Evolutionary conservation across 2,329 filamentous ascomycete genomes (phyloP).

Genomic region (Verticillium nonalfalfae): DNA sequence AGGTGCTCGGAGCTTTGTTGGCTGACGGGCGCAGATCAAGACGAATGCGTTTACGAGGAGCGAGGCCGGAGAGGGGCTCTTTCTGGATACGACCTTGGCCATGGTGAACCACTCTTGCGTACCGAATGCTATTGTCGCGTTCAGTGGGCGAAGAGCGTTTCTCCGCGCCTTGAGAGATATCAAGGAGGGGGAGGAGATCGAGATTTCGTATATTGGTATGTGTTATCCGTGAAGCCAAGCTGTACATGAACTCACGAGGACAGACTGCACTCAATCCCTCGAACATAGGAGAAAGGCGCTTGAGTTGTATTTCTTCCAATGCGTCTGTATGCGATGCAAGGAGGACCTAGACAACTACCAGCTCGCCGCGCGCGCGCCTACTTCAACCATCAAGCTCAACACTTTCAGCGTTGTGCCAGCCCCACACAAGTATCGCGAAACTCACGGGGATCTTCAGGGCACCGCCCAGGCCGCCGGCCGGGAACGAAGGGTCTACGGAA

Average conservation of each 20-base stretch:
- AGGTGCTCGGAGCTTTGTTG: no score
- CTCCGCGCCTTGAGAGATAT: slow-evolving; percentile 45
- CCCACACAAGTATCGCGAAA: slow-evolving; percentile 9
- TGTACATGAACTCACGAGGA: not conserved
- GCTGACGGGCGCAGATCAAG: slow-evolving; percentile 38
- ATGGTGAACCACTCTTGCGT: slow-evolving; percentile 59
- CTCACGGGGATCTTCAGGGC: not conserved
- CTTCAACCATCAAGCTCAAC: slow-evolving; percentile 36
- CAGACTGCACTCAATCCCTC: slow-evolving; percentile 42
- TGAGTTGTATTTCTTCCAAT: slow-evolving; percentile 45
- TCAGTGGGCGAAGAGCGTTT: slow-evolving; percentile 42
- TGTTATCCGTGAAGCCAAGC: not conserved
- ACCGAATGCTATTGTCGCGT: slow-evolving; percentile 53
- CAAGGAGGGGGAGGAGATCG: slow-evolving; percentile 46
- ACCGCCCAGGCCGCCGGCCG: not conserved
- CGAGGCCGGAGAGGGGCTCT: slow-evolving; percentile 48
- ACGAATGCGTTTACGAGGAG: slow-evolving; percentile 56
- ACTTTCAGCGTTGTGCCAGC: slow-evolving; percentile 36
- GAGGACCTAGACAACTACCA: slow-evolving; percentile 49
- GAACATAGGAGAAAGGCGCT: slow-evolving; percentile 35
- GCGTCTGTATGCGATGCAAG: slow-evolving; percentile 41
- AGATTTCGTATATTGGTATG: slow-evolving; percentile 56
- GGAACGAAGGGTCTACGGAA: slow-evolving; percentile 7
- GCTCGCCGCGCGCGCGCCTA: slow-evolving; percentile 29
- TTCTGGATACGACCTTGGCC: slow-evolving; percentile 47